Percentiles rank a stretch among this genome's conserved stretches.
Conservation (phyloP, 23 red algal genomes). For the Gracilaria gracilis region DNA sequence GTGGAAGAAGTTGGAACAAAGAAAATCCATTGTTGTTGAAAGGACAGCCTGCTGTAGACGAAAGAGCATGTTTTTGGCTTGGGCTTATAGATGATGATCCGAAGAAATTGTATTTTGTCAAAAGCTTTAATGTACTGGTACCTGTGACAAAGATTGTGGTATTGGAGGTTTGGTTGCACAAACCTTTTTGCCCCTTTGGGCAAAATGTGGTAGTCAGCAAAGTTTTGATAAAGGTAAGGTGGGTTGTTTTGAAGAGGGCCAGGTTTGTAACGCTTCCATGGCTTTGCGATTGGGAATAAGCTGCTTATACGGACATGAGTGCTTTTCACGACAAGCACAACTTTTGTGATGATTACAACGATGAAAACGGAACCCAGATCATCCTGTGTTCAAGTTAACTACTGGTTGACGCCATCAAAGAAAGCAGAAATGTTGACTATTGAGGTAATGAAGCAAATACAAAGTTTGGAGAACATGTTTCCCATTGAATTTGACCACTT, state of each 20-base stretch:
- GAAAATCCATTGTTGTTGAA: conserved; percentile 22
- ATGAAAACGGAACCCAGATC: no score
- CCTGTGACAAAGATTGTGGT: background rate
- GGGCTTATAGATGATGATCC: background rate
- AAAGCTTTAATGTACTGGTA: background rate
- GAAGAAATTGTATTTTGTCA: background rate
- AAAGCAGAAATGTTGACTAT: no score
- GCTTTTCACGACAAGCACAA: no score
- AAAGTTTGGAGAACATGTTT: no score
- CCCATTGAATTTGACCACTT: no score
- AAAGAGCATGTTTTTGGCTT: background rate
- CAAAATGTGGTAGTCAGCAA: background rate
- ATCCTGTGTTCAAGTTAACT: no score
- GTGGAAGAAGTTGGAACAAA: conserved; percentile 9
- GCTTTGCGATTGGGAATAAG: background rate
- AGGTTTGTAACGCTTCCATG: background rate
- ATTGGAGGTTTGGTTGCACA: background rate
- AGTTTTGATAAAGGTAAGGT: background rate
- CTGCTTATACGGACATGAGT: no score
- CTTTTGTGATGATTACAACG: no score
- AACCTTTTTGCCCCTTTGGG: background rate
- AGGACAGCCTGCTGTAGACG: background rate
- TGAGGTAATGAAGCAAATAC: no score
- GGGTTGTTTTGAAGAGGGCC: background rate
- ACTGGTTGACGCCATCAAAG: no score